Evolutionary conservation across 768 basidiomycete species (phyloP).

Genomic region (Rhodotorula graminis): DNA sequence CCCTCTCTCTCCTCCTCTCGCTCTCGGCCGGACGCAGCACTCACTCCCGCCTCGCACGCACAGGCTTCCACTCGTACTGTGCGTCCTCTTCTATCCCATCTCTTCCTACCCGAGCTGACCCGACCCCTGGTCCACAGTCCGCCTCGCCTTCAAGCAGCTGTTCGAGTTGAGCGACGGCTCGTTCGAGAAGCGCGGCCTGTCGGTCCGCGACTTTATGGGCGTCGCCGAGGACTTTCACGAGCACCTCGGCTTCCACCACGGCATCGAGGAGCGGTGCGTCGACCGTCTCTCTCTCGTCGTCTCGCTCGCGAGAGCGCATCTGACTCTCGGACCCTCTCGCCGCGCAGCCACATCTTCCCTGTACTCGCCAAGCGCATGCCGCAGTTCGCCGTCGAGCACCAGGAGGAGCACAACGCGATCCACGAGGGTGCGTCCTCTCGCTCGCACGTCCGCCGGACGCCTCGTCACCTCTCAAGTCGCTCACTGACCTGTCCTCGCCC

Average conservation of each 20-base stretch:
- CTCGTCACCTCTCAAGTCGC: no score
- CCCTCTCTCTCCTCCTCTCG: background rate
- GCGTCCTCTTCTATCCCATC: background rate
- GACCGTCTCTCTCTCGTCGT: no score
- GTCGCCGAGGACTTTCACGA: conserved; percentile 16
- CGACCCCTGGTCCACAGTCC: background rate
- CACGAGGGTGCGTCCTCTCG: conserved; percentile 44
- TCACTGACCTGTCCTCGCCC: background rate
- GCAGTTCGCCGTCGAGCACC: conserved; percentile 47
- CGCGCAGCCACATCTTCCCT: conserved; percentile 45
- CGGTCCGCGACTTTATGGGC: conserved; percentile 15
- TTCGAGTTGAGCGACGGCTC: conserved; percentile 75
- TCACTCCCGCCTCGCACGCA: background rate
- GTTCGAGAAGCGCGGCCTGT: conserved; percentile 57
- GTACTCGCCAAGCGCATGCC: conserved; percentile 47
- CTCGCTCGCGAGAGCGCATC: no score
- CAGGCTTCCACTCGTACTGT: conserved; percentile 35
- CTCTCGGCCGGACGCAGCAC: background rate
- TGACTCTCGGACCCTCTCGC: no score
- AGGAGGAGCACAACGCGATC: conserved; percentile 46
- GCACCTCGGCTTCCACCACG: conserved; percentile 20
- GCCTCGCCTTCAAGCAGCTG: conserved; percentile 54
- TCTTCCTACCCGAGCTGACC: no score
- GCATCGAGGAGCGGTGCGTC: conserved; percentile 40
- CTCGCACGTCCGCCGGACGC: no score